A percentile compares a stretch with the other conserved stretches of the same genome.
Evolutionary conservation across 257 asterid genomes (phyloP).

Genomic region (Craterostigma plantagineum): DNA sequence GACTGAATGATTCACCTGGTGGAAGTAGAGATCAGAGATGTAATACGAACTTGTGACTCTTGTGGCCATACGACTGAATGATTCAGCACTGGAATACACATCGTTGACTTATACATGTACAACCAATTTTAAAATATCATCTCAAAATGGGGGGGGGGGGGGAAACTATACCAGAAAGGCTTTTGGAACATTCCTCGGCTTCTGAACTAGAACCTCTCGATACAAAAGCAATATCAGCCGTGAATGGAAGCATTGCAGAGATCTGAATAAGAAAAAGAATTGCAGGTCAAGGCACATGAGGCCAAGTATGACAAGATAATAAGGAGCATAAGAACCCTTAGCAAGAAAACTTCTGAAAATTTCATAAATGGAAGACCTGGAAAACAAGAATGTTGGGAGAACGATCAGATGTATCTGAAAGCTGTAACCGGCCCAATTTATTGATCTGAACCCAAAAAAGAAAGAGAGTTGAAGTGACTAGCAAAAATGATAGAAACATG

Average conservation of each 20-base stretch:
- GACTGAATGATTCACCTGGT: conserved; percentile 52
- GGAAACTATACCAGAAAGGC: conserved; percentile 39
- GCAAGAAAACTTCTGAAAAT: too few relatives aligned
- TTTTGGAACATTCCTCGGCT: conserved; percentile 35
- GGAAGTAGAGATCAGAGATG: conserved; percentile 2
- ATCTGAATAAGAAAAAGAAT: conserved; percentile 31
- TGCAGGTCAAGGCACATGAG: too few relatives aligned
- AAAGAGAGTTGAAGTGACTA: conserved; percentile 1
- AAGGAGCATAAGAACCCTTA: too few relatives aligned
- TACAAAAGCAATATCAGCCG: conserved; percentile 59
- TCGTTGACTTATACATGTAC: too few relatives aligned
- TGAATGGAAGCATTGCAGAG: conserved; percentile 64
- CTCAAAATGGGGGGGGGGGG: conserved; percentile 4
- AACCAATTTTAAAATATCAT: too few relatives aligned
- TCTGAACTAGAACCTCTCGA: conserved; percentile 35
- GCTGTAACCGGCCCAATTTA: conserved; percentile 49
- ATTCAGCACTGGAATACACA: too few relatives aligned
- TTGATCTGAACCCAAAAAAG: conserved; percentile 37
- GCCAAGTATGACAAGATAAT: too few relatives aligned
- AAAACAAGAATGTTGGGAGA: conserved; percentile 75
- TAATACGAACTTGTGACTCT: too few relatives aligned
- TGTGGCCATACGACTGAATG: too few relatives aligned
- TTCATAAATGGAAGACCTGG: conserved; percentile 40
- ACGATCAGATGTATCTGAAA: conserved; percentile 65
- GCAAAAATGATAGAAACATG: background rate